Evolutionary conservation across 495 filamentous ascomycete genomes (phyloP), one percentile per base, ranked within the genome.

Genomic region (Schizothecium vesticola): DNA sequence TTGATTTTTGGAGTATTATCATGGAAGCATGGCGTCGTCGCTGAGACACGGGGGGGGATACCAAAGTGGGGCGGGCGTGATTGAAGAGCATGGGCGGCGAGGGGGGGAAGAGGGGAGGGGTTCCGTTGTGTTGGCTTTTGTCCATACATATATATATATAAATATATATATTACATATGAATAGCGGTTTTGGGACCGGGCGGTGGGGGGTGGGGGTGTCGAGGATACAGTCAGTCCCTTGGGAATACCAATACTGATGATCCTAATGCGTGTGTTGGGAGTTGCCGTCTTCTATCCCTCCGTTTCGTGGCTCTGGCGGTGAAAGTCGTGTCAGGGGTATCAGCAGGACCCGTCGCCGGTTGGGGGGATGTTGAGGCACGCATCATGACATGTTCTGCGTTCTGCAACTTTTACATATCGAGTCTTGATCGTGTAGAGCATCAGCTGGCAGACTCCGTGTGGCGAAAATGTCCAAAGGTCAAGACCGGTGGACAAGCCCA

Each of bases 361-460:
- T 51, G 36, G 16, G 5, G 6, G 19, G 36, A 51, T 19, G 16
- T 2, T 51, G 36, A 51, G 16, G 16, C 2, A 51, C 1, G 36
- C 36, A n/a, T 8, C 36, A 8, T 1, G 33, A 36, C 33, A 12
- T 16, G 12, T 8, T 51, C 36, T n/a, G 2, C 36, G 12, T 8
- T 51, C 36, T n/a, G 2, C 36, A 51, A 7, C 36, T n/a, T 51
- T 19, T 51, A 8, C 36, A n/a, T 3, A 12, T 6, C 16, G 16
- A 7, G 1, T 8, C 36, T n/a, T n/a, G 13, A 6, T 65, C 25
- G 55, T 76, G 71, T 28, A 3, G 24, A 2, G 61, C 55, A 25
- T 64, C 67, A 58, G 56, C 36, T 71, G 70, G 65, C 68, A 68
- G 67, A 72, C 75, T 70, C 56, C 23, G 56, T 36, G 70, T 69